Base-by-base conservation (phyloP, 805 yeast genomes). In the Hanseniaspora occidentalis region DNA sequence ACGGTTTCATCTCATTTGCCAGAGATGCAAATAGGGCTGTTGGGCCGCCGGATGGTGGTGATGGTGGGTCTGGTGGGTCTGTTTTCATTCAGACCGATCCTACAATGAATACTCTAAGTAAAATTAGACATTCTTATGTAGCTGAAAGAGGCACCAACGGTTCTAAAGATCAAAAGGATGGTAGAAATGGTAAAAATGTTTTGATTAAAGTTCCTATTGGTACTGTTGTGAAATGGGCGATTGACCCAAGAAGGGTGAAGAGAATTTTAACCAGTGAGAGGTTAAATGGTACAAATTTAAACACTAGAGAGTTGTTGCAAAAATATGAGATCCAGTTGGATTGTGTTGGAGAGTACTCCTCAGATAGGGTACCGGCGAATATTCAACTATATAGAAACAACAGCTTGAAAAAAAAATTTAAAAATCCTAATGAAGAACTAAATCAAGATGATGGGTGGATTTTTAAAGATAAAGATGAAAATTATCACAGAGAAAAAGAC, bases 41-140 rank as follows among this genome's bases (percentile, higher is more conserved):
- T 16, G 98, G 98, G 0, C 97, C 98, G 0, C 95, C 98, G 0
- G 94, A 88, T 58, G 98, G 98, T n/a, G 98, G 98, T 8, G 96
- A 92, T 61, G 98, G 98, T 23, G 98, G 97, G 4, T 64, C 69
- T 45, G 98, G 98, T 18, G 98, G 98, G 2, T 70, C 79, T 40
- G 71, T 92, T 2, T 89, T 80, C 54, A 74, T 92, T 2, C 84
- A 79, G 54, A 95, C 94, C 2, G 77, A 79, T 1, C 74, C 74
- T 38, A 83, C 82, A 18, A 50, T 83, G 34, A 72, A 77, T 27
- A 79, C 92, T 3, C 59, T 92, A 43, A 85, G 84, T 50, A 75
- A 76, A 44, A 51, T 89, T 22, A 71, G 71, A 45, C 71, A 79
- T 27, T 70, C 70, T 13, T 85, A 86, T 58, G 64, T 65, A 14